Evolutionary conservation across 148 eudicot species (phyloP).

Genomic region (Camellia sinensis): DNA sequence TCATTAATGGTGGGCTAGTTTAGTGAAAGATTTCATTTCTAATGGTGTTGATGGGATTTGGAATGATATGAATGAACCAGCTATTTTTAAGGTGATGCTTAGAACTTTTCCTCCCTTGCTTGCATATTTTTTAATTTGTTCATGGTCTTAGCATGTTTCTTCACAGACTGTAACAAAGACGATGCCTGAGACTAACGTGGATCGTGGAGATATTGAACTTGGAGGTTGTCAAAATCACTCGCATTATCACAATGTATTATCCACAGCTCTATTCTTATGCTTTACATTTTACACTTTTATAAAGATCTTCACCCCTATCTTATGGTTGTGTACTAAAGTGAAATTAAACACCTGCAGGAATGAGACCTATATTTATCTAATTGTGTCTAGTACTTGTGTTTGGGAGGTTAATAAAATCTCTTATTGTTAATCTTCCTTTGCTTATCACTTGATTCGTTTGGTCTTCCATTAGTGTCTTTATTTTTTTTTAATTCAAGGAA

Average conservation of each 20-base stretch:
- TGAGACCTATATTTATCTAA: too few relatives aligned
- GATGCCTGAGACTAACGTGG: slow-evolving; percentile 94
- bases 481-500: too few relatives aligned
- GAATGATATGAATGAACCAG: slow-evolving; percentile 99
- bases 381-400: too few relatives aligned
- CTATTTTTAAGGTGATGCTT: slow-evolving; percentile 69
- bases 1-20: slow-evolving; percentile 92
- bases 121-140: slow-evolving; percentile 2
- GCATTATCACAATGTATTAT: slow-evolving; percentile 81
- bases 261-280: slow-evolving; percentile 3
- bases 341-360: too few relatives aligned
- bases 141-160: slow-evolving; percentile 6
- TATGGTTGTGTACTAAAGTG: neutral
- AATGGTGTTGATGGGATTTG: slow-evolving; percentile 98
- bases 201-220: slow-evolving; percentile 78
- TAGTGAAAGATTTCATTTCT: slow-evolving; percentile 73
- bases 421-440: too few relatives aligned
- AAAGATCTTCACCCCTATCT: neutral
- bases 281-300: slow-evolving; percentile 8
- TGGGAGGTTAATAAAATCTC: too few relatives aligned
- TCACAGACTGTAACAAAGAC: slow-evolving; percentile 72
- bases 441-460: too few relatives aligned
- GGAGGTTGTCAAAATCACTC: slow-evolving; percentile 90
- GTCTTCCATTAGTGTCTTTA: too few relatives aligned
- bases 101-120: slow-evolving; percentile 4